Percentiles rank a stretch among this genome's conserved stretches.
These are phyloP conservation scores for Vitis hybrid DNA, from an alignment of 177 flowering plant species.

Conservation along the genomic window DNA sequence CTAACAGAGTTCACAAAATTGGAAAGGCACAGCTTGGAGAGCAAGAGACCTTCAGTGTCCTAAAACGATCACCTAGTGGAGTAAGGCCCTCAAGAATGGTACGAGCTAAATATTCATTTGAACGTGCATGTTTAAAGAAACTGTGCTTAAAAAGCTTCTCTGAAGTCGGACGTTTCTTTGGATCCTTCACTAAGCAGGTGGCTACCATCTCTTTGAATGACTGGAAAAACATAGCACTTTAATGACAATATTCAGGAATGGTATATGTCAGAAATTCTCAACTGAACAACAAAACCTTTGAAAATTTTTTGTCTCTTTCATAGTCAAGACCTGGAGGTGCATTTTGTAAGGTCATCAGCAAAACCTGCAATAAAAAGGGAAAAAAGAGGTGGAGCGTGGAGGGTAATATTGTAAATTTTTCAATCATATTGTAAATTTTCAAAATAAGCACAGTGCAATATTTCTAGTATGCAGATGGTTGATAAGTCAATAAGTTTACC, in stretches of 20 bases:
- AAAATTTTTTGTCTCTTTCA: conserved; percentile 88
- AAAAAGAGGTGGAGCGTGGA: background rate
- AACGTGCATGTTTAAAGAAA: conserved; percentile 80
- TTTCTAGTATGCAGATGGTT: too few relatives aligned
- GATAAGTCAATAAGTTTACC: conserved; percentile 32
- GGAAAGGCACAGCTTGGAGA: conserved; percentile 8
- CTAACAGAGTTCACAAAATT: too few relatives aligned
- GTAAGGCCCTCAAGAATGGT: conserved; percentile 74
- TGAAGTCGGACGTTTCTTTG: conserved; percentile 85
- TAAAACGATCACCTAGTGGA: conserved; percentile 92
- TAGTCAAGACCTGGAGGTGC: conserved; percentile 99
- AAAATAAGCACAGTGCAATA: too few relatives aligned
- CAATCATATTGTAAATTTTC: too few relatives aligned
- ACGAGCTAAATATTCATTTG: conserved; percentile 63
- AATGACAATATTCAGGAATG: conserved; percentile 11
- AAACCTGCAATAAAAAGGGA: conserved; percentile 46
- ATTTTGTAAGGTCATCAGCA: conserved; percentile 97
- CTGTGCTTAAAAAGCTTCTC: conserved; percentile 87
- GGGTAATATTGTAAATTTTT: too few relatives aligned
- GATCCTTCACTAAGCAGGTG: conserved; percentile 96
- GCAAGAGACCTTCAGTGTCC: conserved; percentile 70
- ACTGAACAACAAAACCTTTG: conserved; percentile 58
- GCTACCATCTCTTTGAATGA: conserved; percentile 92
- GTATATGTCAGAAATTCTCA: background rate
- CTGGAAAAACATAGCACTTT: conserved; percentile 36